A percentile compares a stretch with the other conserved stretches of the same genome.
These are phyloP conservation scores for Citeromyces siamensis DNA, from an alignment of 1,139 yeast genomes.

Conservation along the genomic window DNA sequence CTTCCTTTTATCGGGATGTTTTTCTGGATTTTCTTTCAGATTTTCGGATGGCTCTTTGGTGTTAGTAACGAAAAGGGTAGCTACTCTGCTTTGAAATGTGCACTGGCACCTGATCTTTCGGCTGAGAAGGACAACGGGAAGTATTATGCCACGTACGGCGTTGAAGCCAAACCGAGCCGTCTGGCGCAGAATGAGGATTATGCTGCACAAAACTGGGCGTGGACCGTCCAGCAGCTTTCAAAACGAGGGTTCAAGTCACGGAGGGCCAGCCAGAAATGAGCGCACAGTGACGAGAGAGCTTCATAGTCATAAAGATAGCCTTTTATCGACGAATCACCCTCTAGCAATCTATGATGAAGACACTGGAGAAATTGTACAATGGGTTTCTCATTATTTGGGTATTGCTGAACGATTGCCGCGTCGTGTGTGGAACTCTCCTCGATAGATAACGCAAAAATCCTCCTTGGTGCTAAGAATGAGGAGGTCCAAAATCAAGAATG, in stretches of 20 bases:
- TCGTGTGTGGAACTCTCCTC: no score
- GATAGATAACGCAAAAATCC: no score
- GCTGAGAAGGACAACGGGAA: slow-evolving; percentile 54
- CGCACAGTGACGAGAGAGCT: no score
- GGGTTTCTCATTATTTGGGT: no score
- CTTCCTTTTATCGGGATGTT: slow-evolving; percentile 64
- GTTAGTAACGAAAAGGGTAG: slow-evolving; percentile 65
- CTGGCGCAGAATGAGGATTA: slow-evolving; percentile 48
- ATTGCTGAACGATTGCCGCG: no score
- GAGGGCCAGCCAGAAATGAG: no score
- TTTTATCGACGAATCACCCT: no score
- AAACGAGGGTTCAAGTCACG: slow-evolving; percentile 30
- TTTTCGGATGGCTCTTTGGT: slow-evolving; percentile 59
- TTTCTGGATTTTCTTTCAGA: slow-evolving; percentile 57
- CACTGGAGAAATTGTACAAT: no score
- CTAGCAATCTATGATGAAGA: no score
- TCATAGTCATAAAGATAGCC: no score
- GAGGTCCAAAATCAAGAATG: no score
- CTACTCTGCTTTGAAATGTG: slow-evolving; percentile 50
- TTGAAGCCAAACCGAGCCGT: slow-evolving; percentile 37
- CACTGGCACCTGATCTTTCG: slow-evolving; percentile 40
- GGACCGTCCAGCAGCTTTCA: slow-evolving; percentile 58
- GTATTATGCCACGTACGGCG: slow-evolving; percentile 51
- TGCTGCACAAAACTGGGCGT: slow-evolving; percentile 71
- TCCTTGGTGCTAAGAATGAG: no score